Base-by-base conservation (phyloP, 495 filamentous ascomycete species). In the Penicillium lagena region DNA sequence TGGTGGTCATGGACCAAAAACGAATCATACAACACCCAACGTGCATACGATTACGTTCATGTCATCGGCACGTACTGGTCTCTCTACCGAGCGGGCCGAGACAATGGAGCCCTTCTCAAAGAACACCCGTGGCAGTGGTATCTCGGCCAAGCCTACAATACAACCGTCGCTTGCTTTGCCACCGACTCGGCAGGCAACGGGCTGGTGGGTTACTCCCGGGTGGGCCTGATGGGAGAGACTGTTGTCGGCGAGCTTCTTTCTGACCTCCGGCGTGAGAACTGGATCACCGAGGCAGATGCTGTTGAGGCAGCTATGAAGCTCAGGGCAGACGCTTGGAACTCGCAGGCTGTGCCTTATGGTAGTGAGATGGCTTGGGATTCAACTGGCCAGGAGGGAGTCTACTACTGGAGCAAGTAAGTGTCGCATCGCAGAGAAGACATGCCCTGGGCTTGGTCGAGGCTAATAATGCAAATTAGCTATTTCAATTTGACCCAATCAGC, bases 291-390 rank as follows among this genome's bases (percentile, higher is more conserved):
- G 38, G 70, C 65, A 2, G 46, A 42, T 11, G 40, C 55, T 9
- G 45, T 77, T 11, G 59, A 68, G 15, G 46, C 52, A 15, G 42
- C 53, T 5, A 72, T 77, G 71, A 59, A 57, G 22, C 58, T 60
- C 12, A 62, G 75, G 2, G 69, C 70, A 6, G 38, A 61, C 4
- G 47, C 50, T 13, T 79, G 76, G 73, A 47, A 64, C 37, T 47
- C 52, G 1, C 50, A 69, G 39, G 53, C 53, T 17, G 68, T 68
- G 3, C 76, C 76, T 0, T 79, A 67, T 44, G 75, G 74, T n/a
- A 76, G 72, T 44, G 76, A 78, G 51, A 68, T 69, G 67, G 68
- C 73, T 0, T 79, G 75, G 75, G 75, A 78, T 45, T 75, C 64
- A 4, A 79, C 75, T 0, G 75, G 72, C 0, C 75, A 79, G 46